Conservation (phyloP, 495 filamentous ascomycete genomes). For the Aspergillus ellipticus region DNA sequence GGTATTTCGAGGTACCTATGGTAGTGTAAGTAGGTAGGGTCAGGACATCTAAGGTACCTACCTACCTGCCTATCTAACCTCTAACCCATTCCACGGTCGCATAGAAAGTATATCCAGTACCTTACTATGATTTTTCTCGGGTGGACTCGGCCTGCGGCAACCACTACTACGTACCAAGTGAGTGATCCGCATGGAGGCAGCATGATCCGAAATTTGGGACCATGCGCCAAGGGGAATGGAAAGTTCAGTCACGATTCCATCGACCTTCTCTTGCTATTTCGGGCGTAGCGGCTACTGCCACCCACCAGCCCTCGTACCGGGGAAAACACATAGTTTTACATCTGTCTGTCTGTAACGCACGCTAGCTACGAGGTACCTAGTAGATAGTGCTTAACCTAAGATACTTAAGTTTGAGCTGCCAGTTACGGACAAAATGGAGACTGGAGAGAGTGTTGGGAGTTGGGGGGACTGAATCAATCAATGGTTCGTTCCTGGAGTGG, state of each 20-base stretch:
- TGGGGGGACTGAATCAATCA: no score
- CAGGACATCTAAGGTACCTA: no score
- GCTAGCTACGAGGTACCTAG: no score
- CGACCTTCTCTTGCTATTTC: constrained; percentile 15
- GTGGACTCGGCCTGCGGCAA: no score
- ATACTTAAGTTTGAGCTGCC: not conserved
- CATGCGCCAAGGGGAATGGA: constrained; percentile 6
- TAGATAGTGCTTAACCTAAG: no score
- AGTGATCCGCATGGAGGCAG: not conserved
- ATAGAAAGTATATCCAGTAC: no score
- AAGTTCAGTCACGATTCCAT: constrained; percentile 6
- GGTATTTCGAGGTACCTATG: no score
- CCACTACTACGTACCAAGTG: not conserved
- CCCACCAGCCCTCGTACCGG: not conserved
- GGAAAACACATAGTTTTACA: not conserved
- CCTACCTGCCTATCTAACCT: no score
- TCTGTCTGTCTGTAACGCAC: not conserved
- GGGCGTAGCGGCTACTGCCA: constrained; percentile 3
- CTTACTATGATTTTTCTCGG: no score
- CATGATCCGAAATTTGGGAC: not conserved
- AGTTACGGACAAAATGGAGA: not conserved
- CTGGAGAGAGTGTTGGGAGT: not conserved
- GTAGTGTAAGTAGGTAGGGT: no score
- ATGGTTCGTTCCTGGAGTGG: not conserved
- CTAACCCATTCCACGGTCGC: no score